Evolutionary conservation across 1,139 yeast genomes (phyloP), one percentile per base, ranked within the genome.

Genomic region (Magnusiomyces suaveolens): DNA sequence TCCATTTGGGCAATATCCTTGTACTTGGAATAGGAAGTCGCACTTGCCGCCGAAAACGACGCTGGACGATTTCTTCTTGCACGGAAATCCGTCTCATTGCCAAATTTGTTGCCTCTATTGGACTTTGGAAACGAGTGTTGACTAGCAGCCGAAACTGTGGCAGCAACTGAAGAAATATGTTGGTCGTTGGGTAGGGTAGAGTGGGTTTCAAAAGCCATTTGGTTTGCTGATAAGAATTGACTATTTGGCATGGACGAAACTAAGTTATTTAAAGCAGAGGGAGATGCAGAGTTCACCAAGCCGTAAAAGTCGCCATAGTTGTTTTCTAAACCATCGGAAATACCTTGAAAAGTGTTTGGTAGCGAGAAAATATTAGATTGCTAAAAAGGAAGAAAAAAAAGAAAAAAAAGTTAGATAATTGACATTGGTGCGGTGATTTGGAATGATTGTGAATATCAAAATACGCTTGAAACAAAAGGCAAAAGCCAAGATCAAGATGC

Each of bases 31-130:
- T 88, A 88, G 0, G 92, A 81, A 16, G 78, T 71, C 0, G 87
- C 81, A 12, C 87, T 79, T 1, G 88, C 81, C 0, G 96, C 96
- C 3, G 89, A 81, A 65, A 87, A 89, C 1, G 96, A 87, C 33
- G 86, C 84, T 64, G 85, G 92, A 44, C 95, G 71, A 51, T 63
- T 60, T 39, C 67, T 29, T 24, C 49, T 25, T 10, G 53, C 44
- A 36, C 41, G 60, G 14, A 52, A 60, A 56, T 48, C 47, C 43
- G 52, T 57, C 44, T 54, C 62, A 56, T 50, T 54, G 39, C 23
- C 51, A 33, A 18, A 38, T 57, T 25, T 4, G 23, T 46, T 26
- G 14, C 44, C 26, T 14, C 52, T 46, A 43, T 46, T 44, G 20
- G 51, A 29, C 12, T 43, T 39, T 29, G 18, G 21, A 10, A 38